Base-by-base conservation (phyloP, 768 basidiomycete genomes). In the Mycena amicta region DNA sequence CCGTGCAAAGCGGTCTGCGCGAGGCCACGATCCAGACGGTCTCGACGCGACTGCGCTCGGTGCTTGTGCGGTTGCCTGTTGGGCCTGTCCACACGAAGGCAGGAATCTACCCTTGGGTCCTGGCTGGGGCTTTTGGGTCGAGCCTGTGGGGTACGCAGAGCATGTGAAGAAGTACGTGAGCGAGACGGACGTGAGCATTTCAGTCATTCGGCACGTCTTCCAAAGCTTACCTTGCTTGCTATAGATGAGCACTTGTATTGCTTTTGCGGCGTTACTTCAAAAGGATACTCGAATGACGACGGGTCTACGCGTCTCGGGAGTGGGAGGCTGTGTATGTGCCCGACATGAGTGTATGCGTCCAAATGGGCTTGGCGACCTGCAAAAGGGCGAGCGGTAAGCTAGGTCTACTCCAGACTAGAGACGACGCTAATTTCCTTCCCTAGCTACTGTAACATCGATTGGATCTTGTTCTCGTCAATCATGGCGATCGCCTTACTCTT, bases 391-490 rank as follows among this genome's bases (percentile, higher is more conserved):
- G 57, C 49, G 69, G 74, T 74, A 56, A 12, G 67, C 57, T 29
- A n/a, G n/a, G n/a, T n/a, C n/a, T n/a, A n/a, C n/a, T n/a, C n/a
- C n/a, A n/a, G n/a, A n/a, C n/a, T n/a, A n/a, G n/a, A n/a, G n/a
- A n/a, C n/a, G n/a, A n/a, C n/a, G n/a, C n/a, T n/a, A n/a, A n/a
- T n/a, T n/a, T n/a, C n/a, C n/a, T n/a, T n/a, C n/a, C 20, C 8
- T 47, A 76, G 74, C 15, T 74, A 75, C 56, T 63, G 60, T 12
- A 77, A 76, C 58, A 76, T 75, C 66, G 74, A 77, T 50, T 77
- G 67, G 49, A 59, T 75, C 4, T 69, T 76, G 45, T 67, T 64
- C 8, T 67, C 59, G 1, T 67, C 58, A 50, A 26, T 72, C 12
- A 22, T 27, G 8, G n/a, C 20, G 12, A 31, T 60, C 13, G 15